Evolutionary conservation across 1,284 basidiomycete species (phyloP).

Genomic region (Fomitopsis palustris): DNA sequence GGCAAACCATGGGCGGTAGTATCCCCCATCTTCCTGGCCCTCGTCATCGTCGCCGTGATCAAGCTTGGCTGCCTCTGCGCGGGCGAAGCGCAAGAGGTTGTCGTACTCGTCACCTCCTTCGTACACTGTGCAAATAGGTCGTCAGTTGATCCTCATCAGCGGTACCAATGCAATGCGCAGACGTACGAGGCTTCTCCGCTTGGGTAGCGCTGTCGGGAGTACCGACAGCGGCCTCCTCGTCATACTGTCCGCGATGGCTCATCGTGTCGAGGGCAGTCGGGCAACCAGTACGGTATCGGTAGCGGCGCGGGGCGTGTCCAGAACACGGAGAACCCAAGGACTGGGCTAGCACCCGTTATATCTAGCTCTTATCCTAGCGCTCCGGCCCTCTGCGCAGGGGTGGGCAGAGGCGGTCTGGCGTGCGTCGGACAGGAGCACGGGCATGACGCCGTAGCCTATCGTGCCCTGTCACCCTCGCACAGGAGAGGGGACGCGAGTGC

Average conservation of each 20-base stretch:
- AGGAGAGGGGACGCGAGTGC: conserved; percentile 1
- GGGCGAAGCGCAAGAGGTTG: conserved; percentile 5
- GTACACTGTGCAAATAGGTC: background rate
- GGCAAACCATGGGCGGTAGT: conserved; percentile 6
- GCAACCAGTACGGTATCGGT: background rate
- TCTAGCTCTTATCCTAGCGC: background rate
- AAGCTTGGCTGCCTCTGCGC: conserved; percentile 8
- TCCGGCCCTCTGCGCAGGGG: background rate
- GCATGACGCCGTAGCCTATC: background rate
- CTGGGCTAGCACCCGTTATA: background rate
- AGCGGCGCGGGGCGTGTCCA: background rate
- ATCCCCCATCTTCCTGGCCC: background rate
- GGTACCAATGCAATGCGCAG: background rate
- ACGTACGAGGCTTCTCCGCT: background rate
- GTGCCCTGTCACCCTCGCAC: background rate
- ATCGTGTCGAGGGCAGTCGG: background rate
- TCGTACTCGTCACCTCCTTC: conserved; percentile 9
- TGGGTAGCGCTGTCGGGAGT: conserved; percentile 1
- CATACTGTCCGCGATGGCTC: background rate
- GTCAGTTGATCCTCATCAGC: no score
- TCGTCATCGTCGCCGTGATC: conserved; percentile 3
- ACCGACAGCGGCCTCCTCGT: background rate
- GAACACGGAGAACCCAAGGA: background rate
- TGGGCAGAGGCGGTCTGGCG: background rate
- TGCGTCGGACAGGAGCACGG: background rate